Evolutionary conservation across 148 eudicot genomes (phyloP).

Genomic region (Simmondsia chinensis): DNA sequence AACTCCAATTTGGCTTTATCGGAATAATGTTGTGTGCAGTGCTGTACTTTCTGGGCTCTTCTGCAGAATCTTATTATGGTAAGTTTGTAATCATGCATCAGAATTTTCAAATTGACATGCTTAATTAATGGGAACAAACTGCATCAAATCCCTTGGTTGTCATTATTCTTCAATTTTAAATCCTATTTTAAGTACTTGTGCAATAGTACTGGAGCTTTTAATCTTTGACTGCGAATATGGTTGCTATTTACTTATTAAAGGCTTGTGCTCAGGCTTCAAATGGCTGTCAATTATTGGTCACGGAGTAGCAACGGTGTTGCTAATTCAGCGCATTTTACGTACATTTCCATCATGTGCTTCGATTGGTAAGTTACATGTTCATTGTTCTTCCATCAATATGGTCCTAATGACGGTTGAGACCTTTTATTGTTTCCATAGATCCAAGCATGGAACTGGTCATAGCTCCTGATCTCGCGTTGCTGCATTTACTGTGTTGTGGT

Average conservation of each 20-base stretch:
- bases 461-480: no score
- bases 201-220: no score
- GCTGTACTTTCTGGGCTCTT: conserved; percentile 22
- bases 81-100: conserved; percentile 9
- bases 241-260: conserved; percentile 18
- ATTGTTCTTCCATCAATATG: not conserved
- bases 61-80: conserved; percentile 33
- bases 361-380: conserved; percentile 44
- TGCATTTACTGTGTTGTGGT: no score
- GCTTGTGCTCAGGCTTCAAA: conserved; percentile 21
- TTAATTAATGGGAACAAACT: not conserved
- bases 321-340: conserved; percentile 63
- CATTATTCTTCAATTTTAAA: not conserved
- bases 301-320: conserved; percentile 54
- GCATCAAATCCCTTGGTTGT: not conserved
- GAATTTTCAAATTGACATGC: no score
- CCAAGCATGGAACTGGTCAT: no score
- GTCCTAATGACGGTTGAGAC: no score
- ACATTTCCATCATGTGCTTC: conserved; percentile 89
- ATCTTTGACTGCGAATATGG: conserved; percentile 2
- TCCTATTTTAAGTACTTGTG: no score
- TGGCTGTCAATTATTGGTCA: conserved; percentile 54
- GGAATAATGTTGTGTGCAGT: conserved; percentile 21
- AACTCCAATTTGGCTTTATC: conserved; percentile 20
- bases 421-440: no score